Evolutionary conservation across 1,139 yeast species (phyloP), one percentile per base, ranked within the genome.

Genomic region (Williopsis jadinii): DNA sequence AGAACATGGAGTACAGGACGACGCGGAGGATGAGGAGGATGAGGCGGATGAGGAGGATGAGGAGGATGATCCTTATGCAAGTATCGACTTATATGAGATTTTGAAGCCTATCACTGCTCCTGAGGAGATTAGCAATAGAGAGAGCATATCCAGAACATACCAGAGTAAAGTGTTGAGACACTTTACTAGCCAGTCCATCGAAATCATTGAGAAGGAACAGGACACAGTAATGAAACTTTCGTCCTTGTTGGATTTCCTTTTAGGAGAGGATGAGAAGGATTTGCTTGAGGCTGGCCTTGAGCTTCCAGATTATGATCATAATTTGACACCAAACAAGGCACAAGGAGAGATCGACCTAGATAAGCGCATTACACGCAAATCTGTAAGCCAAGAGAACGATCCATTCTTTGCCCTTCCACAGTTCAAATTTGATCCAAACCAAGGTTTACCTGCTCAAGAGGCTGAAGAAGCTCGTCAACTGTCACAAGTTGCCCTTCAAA

Each of bases 251-350:
- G 86, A 83, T 48, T 80, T 84, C 1, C 77, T 90, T 55, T 69
- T 88, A 41, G 96, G 97, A 10, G 97, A 90, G 56, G 92, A 86
- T 60, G 85, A 95, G 56, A 71, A 70, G 39, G 78, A 77, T 48
- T 63, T 82, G 34, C 67, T 80, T 33, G 88, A 75, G 44, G 78
- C 75, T 31, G 76, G 77, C 43, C 61, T 88, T 60, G 77, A 79
- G 27, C 68, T 88, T 38, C 82, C 86, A 2, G 70, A 66, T 28
- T 84, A 85, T 56, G 85, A 85, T 56, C 88, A 83, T 53, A 38
- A 46, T 13, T 30, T 43, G 11, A 37, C 33, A 19, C 11, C 28
- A 12, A 14, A 11, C 8, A 19, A 19, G 6, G 41, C 50, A n/a
- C 53, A 54, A 34, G 56, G n/a, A 6, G 30, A 28, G 9, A 42